A percentile compares a stretch with the other conserved stretches of the same genome.
phyloP scores from a whole-genome alignment of 805 yeast genomes.

The Hanseniaspora valbyensis region DNA sequence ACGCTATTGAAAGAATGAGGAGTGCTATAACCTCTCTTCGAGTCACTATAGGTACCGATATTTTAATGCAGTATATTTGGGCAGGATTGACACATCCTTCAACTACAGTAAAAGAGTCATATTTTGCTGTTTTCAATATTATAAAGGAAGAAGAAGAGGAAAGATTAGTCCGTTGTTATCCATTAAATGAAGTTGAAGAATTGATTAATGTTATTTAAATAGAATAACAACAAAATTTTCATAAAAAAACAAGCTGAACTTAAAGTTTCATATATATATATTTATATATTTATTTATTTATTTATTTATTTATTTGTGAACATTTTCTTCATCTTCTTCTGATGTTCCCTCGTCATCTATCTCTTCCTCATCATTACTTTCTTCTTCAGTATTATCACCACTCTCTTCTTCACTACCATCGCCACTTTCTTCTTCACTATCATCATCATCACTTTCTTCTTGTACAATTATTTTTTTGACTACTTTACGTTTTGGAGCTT shows the following conservation, averaged over 20 bases:
- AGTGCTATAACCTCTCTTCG: constrained; percentile 71
- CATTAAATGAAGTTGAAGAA: constrained; percentile 41
- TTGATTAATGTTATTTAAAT: constrained; percentile 33
- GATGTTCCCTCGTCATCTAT: neutral
- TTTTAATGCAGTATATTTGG: constrained; percentile 64
- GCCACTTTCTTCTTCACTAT: constrained; percentile 27
- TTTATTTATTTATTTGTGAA: neutral
- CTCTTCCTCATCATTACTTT: constrained; percentile 13
- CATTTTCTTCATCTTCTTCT: constrained; percentile 1
- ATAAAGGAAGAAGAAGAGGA: constrained; percentile 67
- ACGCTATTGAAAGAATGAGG: constrained; percentile 69
- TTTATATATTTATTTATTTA: neutral
- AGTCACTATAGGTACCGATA: constrained; percentile 63
- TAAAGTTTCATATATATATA: neutral
- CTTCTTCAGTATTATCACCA: constrained; percentile 15
- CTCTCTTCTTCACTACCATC: constrained; percentile 16
- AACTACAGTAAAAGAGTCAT: constrained; percentile 66
- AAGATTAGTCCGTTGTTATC: constrained; percentile 73
- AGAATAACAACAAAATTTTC: too few species aligned
- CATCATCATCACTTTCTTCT: constrained; percentile 27
- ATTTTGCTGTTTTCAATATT: constrained; percentile 73
- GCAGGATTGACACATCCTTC: constrained; percentile 93
- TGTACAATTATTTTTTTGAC: constrained; percentile 22
- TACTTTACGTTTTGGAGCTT: constrained; percentile 23
- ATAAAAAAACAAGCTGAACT: too few species aligned